Base-by-base conservation (phyloP, 371 early-diverging fungal species). In the Lichtheimia ornata region DNA sequence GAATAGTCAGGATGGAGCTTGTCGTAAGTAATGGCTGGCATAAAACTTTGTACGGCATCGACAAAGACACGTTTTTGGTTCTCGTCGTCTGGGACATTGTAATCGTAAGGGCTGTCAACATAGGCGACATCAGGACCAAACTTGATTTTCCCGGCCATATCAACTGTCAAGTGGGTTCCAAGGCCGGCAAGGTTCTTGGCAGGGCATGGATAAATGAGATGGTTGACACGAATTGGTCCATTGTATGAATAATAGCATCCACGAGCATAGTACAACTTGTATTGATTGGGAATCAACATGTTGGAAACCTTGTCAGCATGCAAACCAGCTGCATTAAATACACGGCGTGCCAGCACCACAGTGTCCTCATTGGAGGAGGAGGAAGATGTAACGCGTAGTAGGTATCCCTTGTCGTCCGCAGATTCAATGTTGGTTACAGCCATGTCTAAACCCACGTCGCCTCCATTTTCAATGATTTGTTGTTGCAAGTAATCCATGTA, bases 201-300 rank as follows among this genome's bases (percentile, higher is more conserved):
- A 0, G 96, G 96, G 4, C 90, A 83, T 4, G 96, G 96, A 64
- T 95, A 95, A 11, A 95, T 84, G n/a, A 95, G 77, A 24, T 88
- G 86, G 14, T 79, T 72, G 2, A 89, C 84, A 6, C 56, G 56
- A 9, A 71, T 52, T 14, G 68, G 68, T 4, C 73, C 74, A 3
- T 72, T 64, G 57, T 86, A 88, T 18, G 76, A 65, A 69, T 85
- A 94, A 65, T 95, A 95, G 61, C 85, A 84, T 0, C 96, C 96
- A 61, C 91, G 89, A 59, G 86, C 89, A 67, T 87, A 92, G 54
- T 90, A 56, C 9, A 88, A 61, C 53, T 70, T 78, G 58, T 80
- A 82, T 1, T 40, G 27, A 4, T 63, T 25, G 2, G 71, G 65
- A 5, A 65, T n/a, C 20, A 91, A 62, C 77, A 88, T 67, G 52